Evolutionary conservation across 1,284 basidiomycete genomes (phyloP), one percentile per base, ranked within the genome.

Genomic region (Pseudozyma sp.): DNA sequence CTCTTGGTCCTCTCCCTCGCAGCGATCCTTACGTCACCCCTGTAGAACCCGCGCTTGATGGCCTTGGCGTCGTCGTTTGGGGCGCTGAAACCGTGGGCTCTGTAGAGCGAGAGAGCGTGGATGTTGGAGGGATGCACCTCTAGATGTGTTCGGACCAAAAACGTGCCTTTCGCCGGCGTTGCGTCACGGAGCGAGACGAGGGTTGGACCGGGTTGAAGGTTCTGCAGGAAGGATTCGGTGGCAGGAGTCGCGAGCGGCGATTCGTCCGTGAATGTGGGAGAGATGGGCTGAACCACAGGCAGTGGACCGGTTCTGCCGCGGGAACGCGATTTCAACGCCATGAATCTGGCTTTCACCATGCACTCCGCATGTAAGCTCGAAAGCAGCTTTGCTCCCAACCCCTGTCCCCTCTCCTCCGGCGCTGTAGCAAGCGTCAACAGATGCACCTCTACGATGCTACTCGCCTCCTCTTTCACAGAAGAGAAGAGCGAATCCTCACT

Each of bases 101-200:
- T 5, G 39, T 78, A 81, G 39, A 81, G 51, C 13, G 57, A 51
- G 6, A 80, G 19, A 5, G 80, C 80, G 42, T 60, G 54, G 10
- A 45, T 3, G 61, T 79, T 78, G 43, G 71, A 66, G 3, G 80
- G 77, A 40, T 81, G 79, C 0, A 79, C 75, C 43, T 81, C 80
- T 16, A 80, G 54, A 30, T 54, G 69, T 1, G 59, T 76, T 3
- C 70, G 54, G 6, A 61, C 43, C 4, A 73, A 30, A 39, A 30
- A 68, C 2, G 48, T 54, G 7, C 69, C 69, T 0, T 0, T 33
- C 10, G 30, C 7, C 10, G 50, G 33, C 0, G 7, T 3, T 1
- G 30, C 6, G 30, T 42, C 30, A 16, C 39, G 48, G 0, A 56
- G 60, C 8, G 17, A 14, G 30, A 19, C 43, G 6, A 56, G 54